Conservation (phyloP, 345 rosid genomes). For the Atalantia buxifolia region DNA sequence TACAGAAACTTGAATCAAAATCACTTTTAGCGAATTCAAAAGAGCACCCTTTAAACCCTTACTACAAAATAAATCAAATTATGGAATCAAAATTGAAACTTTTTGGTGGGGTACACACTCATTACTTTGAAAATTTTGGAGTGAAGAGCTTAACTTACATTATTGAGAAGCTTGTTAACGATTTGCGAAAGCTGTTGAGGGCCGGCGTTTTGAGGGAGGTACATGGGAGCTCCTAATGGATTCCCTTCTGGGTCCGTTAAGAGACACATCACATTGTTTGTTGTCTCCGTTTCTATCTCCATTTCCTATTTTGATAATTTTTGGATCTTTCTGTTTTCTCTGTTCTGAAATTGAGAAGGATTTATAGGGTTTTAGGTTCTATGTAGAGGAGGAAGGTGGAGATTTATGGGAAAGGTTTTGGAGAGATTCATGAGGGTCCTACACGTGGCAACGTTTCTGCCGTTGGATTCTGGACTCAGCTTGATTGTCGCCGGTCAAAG, state of each 20-base stretch:
- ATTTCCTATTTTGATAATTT: slow-evolving; percentile 9
- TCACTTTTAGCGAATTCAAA: not conserved
- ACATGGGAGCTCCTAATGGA: slow-evolving; percentile 64
- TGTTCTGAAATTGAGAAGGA: not conserved
- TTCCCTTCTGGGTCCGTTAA: slow-evolving; percentile 81
- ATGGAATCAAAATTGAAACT: not conserved
- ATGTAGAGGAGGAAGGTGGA: too few species aligned
- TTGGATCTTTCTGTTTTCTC: not conserved
- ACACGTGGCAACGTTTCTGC: not conserved
- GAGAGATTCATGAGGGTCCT: not conserved
- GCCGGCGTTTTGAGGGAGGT: slow-evolving; percentile 76
- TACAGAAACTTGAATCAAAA: slow-evolving; percentile 5
- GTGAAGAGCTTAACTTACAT: not conserved
- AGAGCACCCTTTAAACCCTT: not conserved
- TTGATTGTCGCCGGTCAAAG: too few species aligned
- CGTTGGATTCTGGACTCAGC: not conserved
- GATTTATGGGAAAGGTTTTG: too few species aligned
- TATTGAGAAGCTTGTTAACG: slow-evolving; percentile 70
- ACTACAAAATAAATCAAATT: not conserved
- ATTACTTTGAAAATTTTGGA: not conserved
- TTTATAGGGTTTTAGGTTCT: not conserved
- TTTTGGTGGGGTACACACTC: not conserved
- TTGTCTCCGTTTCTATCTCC: slow-evolving; percentile 34
- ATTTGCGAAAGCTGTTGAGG: slow-evolving; percentile 83
- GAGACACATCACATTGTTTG: slow-evolving; percentile 74